Percentiles rank a stretch among this genome's conserved stretches.
These are phyloP conservation scores for Ilex paraguariensis DNA, from an alignment of 305 asterid species.

Conservation along the genomic window DNA sequence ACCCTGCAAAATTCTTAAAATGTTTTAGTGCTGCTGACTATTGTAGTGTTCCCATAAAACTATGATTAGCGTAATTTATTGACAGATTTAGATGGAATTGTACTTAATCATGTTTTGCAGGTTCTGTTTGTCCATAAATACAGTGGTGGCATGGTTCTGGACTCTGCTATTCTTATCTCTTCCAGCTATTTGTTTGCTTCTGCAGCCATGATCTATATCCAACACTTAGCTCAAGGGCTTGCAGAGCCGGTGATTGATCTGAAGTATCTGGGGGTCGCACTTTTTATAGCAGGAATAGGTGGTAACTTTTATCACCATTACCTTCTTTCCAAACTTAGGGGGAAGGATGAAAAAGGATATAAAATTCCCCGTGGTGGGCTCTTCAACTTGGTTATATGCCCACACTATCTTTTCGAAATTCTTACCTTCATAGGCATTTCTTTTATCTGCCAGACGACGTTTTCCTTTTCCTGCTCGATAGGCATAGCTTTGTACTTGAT, in stretches of 20 bases:
- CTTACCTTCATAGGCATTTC: constrained; percentile 41
- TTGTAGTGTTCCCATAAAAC: no score
- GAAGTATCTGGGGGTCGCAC: constrained; percentile 37
- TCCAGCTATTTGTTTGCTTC: constrained; percentile 32
- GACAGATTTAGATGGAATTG: neutral
- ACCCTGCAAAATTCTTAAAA: no score
- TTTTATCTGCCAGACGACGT: constrained; percentile 46
- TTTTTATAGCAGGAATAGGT: constrained; percentile 35
- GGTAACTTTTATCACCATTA: constrained; percentile 72
- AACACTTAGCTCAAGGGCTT: constrained; percentile 25
- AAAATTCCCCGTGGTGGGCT: constrained; percentile 64
- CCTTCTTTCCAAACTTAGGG: constrained; percentile 59
- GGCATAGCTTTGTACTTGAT: constrained; percentile 41
- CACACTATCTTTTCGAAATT: constrained; percentile 67
- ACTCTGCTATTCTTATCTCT: constrained; percentile 37
- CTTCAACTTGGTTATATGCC: constrained; percentile 52
- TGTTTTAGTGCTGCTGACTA: no score
- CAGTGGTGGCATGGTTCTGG: constrained; percentile 45
- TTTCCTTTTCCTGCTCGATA: constrained; percentile 29
- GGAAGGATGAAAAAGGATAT: constrained; percentile 45
- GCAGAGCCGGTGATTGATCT: constrained; percentile 50
- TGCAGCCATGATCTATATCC: constrained; percentile 38
- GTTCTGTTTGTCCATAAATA: constrained; percentile 62
- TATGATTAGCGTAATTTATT: no score
- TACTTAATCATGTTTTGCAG: constrained; percentile 22